Evolutionary conservation across 2,329 filamentous ascomycete species (phyloP).

Genomic region (Xylariaceae sp.): DNA sequence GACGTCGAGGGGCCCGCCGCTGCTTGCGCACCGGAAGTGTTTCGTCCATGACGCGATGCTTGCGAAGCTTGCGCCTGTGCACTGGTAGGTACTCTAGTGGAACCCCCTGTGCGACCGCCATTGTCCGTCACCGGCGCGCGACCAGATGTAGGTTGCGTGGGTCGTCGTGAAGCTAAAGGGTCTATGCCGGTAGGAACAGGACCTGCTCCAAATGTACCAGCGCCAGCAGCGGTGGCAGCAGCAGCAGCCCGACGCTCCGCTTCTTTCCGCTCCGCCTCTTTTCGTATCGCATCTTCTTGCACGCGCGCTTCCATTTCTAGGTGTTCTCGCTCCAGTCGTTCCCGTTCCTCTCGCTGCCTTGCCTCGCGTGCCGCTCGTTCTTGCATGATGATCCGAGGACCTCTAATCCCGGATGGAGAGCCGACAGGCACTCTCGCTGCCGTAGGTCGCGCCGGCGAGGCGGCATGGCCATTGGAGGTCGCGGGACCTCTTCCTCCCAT

Average conservation of each 20-base stretch:
- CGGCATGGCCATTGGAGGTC: conserved; percentile 58
- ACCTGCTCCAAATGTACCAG: conserved; percentile 32
- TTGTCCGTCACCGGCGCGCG: conserved; percentile 27
- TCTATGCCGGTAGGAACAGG: conserved; percentile 16
- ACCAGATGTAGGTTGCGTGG: conserved; percentile 25
- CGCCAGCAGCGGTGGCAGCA: conserved; percentile 50
- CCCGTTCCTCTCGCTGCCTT: conserved; percentile 62
- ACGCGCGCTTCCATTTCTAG: conserved; percentile 59
- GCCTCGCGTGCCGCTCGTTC: conserved; percentile 77
- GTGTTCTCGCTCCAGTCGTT: conserved; percentile 58
- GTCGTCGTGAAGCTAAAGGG: conserved; percentile 26
- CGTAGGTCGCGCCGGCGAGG: conserved; percentile 48
- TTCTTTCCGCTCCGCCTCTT: conserved; percentile 57
- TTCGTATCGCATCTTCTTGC: conserved; percentile 57
- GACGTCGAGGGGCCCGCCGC: conserved; percentile 17
- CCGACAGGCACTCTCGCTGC: conserved; percentile 55
- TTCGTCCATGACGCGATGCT: conserved; percentile 28
- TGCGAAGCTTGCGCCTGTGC: conserved; percentile 30
- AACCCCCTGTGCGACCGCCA: conserved; percentile 18
- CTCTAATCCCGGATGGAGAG: conserved; percentile 70
- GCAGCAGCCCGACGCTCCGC: conserved; percentile 63
- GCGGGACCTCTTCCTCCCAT: conserved; percentile 57
- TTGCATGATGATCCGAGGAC: conserved; percentile 90
- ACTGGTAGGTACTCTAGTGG: conserved; percentile 21
- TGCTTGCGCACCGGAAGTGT: conserved; percentile 25